These are phyloP conservation scores for Alnus rubra DNA, from an alignment of 306 rosid genomes.

Conservation along the genomic window DNA sequence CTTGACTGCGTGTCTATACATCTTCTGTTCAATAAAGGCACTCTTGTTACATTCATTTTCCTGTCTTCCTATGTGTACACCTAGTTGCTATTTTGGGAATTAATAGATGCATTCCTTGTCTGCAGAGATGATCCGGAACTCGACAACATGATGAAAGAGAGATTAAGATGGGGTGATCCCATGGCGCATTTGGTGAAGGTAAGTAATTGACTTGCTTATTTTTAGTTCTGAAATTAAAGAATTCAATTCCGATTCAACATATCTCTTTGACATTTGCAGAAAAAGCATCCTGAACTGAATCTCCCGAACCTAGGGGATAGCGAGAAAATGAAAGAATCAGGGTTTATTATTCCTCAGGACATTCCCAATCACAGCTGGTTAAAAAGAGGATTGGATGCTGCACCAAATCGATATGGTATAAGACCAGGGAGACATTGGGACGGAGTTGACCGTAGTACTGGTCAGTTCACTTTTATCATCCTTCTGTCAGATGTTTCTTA, in stretches of 20 bases:
- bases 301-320: constrained; percentile 63
- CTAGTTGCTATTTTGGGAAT: neutral
- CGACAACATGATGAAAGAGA: constrained; percentile 68
- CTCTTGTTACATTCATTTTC: neutral
- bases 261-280: constrained; percentile 47
- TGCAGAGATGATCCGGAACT: constrained; percentile 89
- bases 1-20: neutral
- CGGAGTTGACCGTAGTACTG: constrained; percentile 89
- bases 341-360: constrained; percentile 85
- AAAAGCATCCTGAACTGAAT: constrained; percentile 53
- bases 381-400: constrained; percentile 72
- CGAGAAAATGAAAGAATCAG: constrained; percentile 81
- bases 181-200: constrained; percentile 96
- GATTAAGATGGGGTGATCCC: constrained; percentile 91
- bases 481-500: neutral
- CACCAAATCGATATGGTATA: constrained; percentile 78
- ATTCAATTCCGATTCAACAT: constrained; percentile 27
- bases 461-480: constrained; percentile 45
- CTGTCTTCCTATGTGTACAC: neutral
- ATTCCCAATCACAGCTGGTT: constrained; percentile 87
- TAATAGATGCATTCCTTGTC: constrained; percentile 20
- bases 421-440: constrained; percentile 97
- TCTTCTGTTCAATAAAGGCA: constrained; percentile 2
- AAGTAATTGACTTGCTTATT: constrained; percentile 27
- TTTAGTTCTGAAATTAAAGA: constrained; percentile 5